Evolutionary conservation across 306 rosid species (phyloP).

Genomic region (Vigna reflexopilosa): DNA sequence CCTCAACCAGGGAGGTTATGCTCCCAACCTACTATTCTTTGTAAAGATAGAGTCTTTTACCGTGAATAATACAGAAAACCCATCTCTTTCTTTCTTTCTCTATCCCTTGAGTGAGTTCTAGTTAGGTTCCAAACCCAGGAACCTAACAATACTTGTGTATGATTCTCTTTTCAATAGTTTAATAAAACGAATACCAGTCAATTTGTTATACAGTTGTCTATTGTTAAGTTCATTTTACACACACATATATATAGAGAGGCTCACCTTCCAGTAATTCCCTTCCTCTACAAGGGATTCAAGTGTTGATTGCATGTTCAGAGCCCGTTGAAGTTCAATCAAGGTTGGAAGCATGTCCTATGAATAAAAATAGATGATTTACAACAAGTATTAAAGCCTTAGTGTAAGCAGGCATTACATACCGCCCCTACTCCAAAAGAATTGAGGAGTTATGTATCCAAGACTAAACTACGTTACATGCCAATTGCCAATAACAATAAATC

Average conservation of each 20-base stretch:
- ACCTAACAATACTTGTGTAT: too few relatives aligned
- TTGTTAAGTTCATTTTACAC: too few relatives aligned
- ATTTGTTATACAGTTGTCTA: too few relatives aligned
- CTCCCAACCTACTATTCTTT: too few relatives aligned
- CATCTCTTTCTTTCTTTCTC: too few relatives aligned
- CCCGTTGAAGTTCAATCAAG: conserved; percentile 83
- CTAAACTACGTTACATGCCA: conserved; percentile 22
- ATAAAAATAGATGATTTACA: conserved; percentile 37
- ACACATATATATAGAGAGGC: conserved; percentile 14
- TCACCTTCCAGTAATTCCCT: conserved; percentile 95
- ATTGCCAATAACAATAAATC: conserved; percentile 26
- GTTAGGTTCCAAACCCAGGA: too few relatives aligned
- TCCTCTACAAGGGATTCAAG: conserved; percentile 91
- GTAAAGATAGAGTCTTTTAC: too few relatives aligned
- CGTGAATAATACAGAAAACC: too few relatives aligned
- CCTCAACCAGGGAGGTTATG: too few relatives aligned
- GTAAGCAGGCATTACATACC: conserved; percentile 5
- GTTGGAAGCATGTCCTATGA: conserved; percentile 86
- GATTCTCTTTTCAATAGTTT: too few relatives aligned
- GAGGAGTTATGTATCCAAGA: background rate
- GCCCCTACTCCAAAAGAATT: background rate
- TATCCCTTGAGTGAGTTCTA: too few relatives aligned
- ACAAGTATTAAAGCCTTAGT: conserved; percentile 10
- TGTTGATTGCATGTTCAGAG: conserved; percentile 79
- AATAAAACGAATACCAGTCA: too few relatives aligned